A percentile compares a stretch with the other conserved stretches of the same genome.
Evolutionary conservation across 2,329 filamentous ascomycete species (phyloP).

Genomic region (Colletotrichum liaoningense): DNA sequence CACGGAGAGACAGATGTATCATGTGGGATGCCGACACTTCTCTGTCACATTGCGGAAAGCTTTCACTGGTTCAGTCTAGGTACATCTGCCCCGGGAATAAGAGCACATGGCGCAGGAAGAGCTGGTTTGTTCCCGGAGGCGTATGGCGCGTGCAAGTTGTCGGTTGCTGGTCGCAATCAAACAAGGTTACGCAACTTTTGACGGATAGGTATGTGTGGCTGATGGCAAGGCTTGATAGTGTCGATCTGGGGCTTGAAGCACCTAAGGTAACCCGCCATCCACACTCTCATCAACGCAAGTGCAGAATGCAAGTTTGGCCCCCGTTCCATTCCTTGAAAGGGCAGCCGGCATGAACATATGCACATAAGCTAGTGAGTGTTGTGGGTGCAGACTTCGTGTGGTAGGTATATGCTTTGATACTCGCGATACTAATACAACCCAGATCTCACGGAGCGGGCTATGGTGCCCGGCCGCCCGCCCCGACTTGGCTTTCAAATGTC

Average conservation of each 20-base stretch:
- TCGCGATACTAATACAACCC: background rate
- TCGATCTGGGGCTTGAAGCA: background rate
- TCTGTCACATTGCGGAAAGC: background rate
- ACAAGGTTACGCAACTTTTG: background rate
- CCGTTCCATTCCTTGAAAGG: background rate
- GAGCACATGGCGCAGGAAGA: background rate
- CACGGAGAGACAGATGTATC: background rate
- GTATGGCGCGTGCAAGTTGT: background rate
- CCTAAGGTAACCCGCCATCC: background rate
- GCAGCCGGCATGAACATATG: background rate
- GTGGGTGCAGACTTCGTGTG: background rate
- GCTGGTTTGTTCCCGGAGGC: background rate
- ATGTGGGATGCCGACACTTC: background rate
- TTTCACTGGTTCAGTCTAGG: background rate
- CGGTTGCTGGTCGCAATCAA: background rate
- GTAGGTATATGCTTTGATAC: background rate
- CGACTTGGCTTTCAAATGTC: background rate
- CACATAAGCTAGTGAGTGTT: background rate
- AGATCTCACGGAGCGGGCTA: background rate
- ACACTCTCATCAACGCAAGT: background rate
- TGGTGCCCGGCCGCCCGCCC: background rate
- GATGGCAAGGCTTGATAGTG: background rate
- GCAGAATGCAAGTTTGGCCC: background rate
- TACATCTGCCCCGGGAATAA: background rate
- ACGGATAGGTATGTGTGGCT: background rate